Conservation (phyloP, 169 alveolate species). For the Gregarina niphandrodes region DNA sequence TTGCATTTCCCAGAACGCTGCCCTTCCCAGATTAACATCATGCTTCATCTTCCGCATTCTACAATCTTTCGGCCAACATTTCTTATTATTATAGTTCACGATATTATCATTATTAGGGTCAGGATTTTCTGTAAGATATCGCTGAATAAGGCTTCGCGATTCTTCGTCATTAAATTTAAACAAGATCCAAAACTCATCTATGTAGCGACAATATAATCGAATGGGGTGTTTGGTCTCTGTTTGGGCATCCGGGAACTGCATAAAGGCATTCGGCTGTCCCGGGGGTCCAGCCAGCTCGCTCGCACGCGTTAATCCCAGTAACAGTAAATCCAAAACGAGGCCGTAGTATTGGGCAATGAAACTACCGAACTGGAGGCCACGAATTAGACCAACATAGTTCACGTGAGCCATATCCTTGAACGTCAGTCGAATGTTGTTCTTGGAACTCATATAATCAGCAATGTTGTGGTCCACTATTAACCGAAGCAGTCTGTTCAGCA, state of each 20-base stretch:
- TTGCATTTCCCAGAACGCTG: conserved; percentile 97
- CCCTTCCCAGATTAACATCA: conserved; percentile 94
- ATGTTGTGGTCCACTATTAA: conserved; percentile 95
- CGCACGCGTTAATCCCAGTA: conserved; percentile 92
- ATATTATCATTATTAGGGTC: conserved; percentile 98
- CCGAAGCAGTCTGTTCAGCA: conserved; percentile 81
- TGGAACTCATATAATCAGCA: conserved; percentile 97
- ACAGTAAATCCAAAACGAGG: conserved; percentile 29
- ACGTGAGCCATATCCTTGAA: conserved; percentile 97
- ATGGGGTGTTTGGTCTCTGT: conserved; percentile 92
- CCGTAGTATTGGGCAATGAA: conserved; percentile 79
- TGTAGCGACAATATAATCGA: conserved; percentile 71
- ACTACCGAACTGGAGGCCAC: conserved; percentile 91
- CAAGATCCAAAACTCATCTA: conserved; percentile 36
- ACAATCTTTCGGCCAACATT: conserved; percentile 99
- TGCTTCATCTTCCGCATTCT: conserved; percentile 87
- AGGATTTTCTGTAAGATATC: conserved; percentile 94
- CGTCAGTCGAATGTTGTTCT: conserved; percentile 81
- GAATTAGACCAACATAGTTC: conserved; percentile 85
- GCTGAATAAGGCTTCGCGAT: conserved; percentile 78
- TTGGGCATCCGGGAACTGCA: conserved; percentile 67
- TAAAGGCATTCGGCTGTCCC: conserved; percentile 74
- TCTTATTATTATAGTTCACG: conserved; percentile 92
- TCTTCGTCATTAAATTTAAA: conserved; percentile 79
- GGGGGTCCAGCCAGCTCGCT: conserved; percentile 98